Conservation (phyloP, 164 flowering plant genomes). For the Vitis cinerea region DNA sequence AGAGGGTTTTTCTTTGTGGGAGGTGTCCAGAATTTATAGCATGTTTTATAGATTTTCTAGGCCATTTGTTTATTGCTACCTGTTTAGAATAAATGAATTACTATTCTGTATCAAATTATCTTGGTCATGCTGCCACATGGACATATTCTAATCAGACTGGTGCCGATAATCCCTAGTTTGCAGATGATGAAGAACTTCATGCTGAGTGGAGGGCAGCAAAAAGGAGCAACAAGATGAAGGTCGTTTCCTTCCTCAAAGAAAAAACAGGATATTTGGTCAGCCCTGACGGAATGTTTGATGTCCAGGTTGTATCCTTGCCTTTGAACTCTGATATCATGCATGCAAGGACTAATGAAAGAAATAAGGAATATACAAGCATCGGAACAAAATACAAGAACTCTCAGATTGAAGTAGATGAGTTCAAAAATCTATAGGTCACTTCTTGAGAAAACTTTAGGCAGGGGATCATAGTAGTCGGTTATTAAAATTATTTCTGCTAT, state of each 20-base stretch:
- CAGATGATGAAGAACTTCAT: constrained; percentile 85
- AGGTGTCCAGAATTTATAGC: too few relatives aligned
- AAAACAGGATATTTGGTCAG: constrained; percentile 85
- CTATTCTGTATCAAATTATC: not conserved
- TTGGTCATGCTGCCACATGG: not conserved
- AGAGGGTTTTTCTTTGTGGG: too few relatives aligned
- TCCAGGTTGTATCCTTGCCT: constrained; percentile 56
- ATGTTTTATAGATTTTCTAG: not conserved
- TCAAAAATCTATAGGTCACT: not conserved
- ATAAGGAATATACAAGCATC: too few relatives aligned
- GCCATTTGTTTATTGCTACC: not conserved
- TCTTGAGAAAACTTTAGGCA: not conserved
- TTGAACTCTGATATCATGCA: constrained; percentile 1
- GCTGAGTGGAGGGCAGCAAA: constrained; percentile 78
- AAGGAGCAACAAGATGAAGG: constrained; percentile 75
- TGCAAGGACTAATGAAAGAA: not conserved
- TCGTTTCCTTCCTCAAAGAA: constrained; percentile 65
- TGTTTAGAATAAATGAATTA: not conserved
- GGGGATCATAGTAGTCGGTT: too few relatives aligned
- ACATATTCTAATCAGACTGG: constrained; percentile 10
- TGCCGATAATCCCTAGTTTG: constrained; percentile 49
- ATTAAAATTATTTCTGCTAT: too few relatives aligned
- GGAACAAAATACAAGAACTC: not conserved
- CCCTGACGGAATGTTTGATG: constrained; percentile 92
- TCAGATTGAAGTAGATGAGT: not conserved